phyloP scores from a whole-genome alignment of 2,329 filamentous ascomycete species.

The Leptographium flavum region DNA sequence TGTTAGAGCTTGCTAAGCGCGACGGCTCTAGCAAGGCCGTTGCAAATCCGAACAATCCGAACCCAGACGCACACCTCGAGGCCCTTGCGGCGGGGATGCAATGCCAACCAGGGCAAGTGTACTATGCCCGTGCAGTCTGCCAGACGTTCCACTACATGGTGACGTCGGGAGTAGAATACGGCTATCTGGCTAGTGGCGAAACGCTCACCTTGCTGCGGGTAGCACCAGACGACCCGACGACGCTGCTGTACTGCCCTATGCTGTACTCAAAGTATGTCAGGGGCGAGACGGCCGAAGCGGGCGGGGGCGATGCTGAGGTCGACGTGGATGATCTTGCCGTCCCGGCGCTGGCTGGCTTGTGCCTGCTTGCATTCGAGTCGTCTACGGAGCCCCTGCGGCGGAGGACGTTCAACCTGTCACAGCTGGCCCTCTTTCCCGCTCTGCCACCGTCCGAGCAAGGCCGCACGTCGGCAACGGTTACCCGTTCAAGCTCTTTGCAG shows the following conservation, averaged over 20 bases:
- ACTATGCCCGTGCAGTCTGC: neutral
- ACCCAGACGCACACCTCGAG: neutral
- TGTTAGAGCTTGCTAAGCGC: neutral
- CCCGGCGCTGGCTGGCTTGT: neutral
- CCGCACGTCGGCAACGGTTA: neutral
- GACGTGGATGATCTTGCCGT: neutral
- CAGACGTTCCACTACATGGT: constrained; percentile 3
- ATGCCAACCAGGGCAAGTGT: neutral
- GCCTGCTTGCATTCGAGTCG: constrained; percentile 3
- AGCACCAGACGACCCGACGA: neutral
- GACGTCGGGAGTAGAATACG: neutral
- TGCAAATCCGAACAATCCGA: neutral
- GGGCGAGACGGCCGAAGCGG: neutral
- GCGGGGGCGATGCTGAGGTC: neutral
- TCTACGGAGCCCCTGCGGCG: neutral
- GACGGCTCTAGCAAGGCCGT: neutral
- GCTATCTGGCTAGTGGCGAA: constrained; percentile 1
- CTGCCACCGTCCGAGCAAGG: neutral
- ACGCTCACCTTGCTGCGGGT: neutral
- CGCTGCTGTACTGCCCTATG: neutral
- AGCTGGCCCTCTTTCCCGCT: constrained; percentile 1
- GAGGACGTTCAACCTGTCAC: neutral
- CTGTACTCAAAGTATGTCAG: neutral
- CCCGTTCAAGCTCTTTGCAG: neutral
- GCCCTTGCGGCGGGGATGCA: neutral